Percentiles rank a stretch among this genome's conserved stretches.
Evolutionary conservation across 2,329 filamentous ascomycete genomes (phyloP).

Genomic region (Monosporascus sp.): DNA sequence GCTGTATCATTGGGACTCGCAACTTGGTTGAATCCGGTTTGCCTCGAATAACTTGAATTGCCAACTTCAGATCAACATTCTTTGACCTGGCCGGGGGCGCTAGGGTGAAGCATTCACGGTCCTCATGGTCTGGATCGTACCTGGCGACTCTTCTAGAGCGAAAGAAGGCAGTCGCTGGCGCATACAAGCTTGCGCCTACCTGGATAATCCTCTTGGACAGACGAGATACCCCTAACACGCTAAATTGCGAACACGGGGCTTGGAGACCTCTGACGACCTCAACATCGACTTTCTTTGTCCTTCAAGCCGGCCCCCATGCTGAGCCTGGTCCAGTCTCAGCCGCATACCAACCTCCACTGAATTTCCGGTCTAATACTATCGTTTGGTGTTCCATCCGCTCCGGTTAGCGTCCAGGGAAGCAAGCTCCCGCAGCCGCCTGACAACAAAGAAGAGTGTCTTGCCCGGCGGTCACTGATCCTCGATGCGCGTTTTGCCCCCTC

Average conservation of each 20-base stretch:
- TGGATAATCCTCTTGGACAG: neutral
- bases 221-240: constrained; percentile 12
- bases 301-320: constrained; percentile 14
- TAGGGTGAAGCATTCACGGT: neutral
- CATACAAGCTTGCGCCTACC: constrained; percentile 1
- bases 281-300: constrained; percentile 28
- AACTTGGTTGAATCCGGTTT: neutral
- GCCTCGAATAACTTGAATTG: neutral
- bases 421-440: constrained; percentile 21
- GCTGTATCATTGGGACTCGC: neutral
- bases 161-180: too few species aligned
- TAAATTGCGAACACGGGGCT: constrained; percentile 16
- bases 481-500: constrained; percentile 19
- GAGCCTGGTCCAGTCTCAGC: constrained; percentile 19
- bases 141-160: constrained; percentile 7
- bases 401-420: constrained; percentile 20
- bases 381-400: constrained; percentile 18
- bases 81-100: neutral
- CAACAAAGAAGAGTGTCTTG: constrained; percentile 28
- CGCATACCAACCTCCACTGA: constrained; percentile 14
- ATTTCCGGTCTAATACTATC: constrained; percentile 3
- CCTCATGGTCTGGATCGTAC: neutral
- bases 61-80: neutral
- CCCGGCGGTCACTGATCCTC: constrained; percentile 20
- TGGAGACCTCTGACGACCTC: constrained; percentile 18